These are phyloP conservation scores for Golovinomyces cichoracearum DNA, from an alignment of 2,329 filamentous ascomycete species.

Conservation along the genomic window DNA sequence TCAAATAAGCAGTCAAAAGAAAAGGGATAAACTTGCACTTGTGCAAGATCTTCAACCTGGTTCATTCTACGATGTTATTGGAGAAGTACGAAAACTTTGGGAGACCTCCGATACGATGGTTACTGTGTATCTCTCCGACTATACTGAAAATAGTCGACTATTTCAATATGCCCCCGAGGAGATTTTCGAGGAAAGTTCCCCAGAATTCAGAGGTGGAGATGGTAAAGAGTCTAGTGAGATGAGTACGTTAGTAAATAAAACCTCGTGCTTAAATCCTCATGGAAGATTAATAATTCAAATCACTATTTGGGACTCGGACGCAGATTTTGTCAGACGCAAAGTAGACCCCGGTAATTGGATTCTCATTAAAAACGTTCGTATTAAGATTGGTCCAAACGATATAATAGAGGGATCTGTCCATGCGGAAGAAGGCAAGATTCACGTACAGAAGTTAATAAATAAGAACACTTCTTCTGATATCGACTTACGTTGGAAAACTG, in stretches of 20 bases:
- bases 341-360: slow-evolving; percentile 37
- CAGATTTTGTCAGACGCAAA: slow-evolving; percentile 26
- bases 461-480: slow-evolving; percentile 19
- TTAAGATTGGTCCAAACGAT: slow-evolving; percentile 29
- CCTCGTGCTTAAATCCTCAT: slow-evolving; percentile 42
- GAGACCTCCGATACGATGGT: slow-evolving; percentile 15
- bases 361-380: slow-evolving; percentile 42
- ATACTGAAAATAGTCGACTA: slow-evolving; percentile 43
- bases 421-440: slow-evolving; percentile 24
- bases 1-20: slow-evolving; percentile 18
- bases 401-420: slow-evolving; percentile 40
- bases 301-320: slow-evolving; percentile 44
- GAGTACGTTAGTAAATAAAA: slow-evolving; percentile 13
- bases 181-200: slow-evolving; percentile 6
- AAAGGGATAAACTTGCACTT: slow-evolving; percentile 32
- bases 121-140: slow-evolving; percentile 57
- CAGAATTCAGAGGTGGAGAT: slow-evolving; percentile 17
- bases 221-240: slow-evolving; percentile 32
- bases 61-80: slow-evolving; percentile 42
- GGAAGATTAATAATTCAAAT: slow-evolving; percentile 48
- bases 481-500: slow-evolving; percentile 25
- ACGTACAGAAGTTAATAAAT: slow-evolving; percentile 25
- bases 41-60: slow-evolving; percentile 34
- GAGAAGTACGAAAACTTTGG: slow-evolving; percentile 38
- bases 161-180: slow-evolving; percentile 19